phyloP scores from a whole-genome alignment of 2,329 filamentous ascomycete genomes.

The Clonostachys rosea region DNA sequence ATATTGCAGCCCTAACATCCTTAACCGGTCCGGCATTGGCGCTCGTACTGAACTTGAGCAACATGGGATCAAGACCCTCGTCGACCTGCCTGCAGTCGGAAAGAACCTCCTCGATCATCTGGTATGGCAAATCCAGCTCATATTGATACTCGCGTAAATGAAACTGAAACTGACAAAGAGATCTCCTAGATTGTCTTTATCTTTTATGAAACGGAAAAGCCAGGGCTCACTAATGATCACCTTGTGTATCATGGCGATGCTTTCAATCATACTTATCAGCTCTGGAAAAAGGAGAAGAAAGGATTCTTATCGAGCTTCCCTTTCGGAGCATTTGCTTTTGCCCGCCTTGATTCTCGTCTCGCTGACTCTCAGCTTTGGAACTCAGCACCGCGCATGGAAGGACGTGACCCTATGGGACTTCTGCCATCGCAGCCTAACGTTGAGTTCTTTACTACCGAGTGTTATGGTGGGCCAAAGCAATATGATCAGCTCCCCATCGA shows the following conservation, averaged over 20 bases:
- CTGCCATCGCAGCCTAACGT: constrained; percentile 51
- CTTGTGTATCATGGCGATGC: constrained; percentile 48
- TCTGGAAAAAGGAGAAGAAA: constrained; percentile 53
- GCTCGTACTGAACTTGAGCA: constrained; percentile 33
- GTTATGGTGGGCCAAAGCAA: constrained; percentile 56
- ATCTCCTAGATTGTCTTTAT: constrained; percentile 49
- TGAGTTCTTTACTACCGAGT: constrained; percentile 60
- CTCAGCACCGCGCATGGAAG: constrained; percentile 35
- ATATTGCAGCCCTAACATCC: constrained; percentile 45
- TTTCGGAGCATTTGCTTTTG: constrained; percentile 58
- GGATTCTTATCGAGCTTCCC: constrained; percentile 58
- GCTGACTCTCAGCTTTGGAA: constrained; percentile 49
- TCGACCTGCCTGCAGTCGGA: constrained; percentile 42
- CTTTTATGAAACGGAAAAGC: constrained; percentile 52
- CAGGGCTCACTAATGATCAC: constrained; percentile 49
- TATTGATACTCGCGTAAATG: no score
- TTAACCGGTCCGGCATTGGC: constrained; percentile 48
- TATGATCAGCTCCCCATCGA: constrained; percentile 47
- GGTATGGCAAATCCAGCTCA: background rate
- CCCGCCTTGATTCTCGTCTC: constrained; percentile 56
- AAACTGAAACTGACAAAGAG: background rate
- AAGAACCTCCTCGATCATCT: constrained; percentile 39
- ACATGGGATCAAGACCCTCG: constrained; percentile 30
- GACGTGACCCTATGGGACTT: constrained; percentile 60
- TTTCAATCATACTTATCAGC: constrained; percentile 40